Percentiles rank a stretch among this genome's conserved stretches.
phyloP scores from a whole-genome alignment of 345 rosid species.

The Brassica incana region DNA sequence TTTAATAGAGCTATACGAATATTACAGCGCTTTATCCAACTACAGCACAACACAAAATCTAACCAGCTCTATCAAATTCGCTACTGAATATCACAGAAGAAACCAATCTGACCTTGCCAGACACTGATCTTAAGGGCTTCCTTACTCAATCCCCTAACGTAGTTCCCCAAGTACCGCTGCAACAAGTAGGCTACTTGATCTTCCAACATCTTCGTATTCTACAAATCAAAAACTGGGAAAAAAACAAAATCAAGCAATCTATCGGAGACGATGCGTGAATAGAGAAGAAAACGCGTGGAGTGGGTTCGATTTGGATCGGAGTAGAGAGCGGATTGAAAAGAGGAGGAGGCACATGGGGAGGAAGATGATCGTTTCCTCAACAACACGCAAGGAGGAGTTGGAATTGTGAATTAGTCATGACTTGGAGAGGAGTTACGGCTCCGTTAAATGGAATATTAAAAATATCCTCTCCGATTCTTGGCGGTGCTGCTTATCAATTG shows the following conservation, averaged over 20 bases:
- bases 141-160: conserved; percentile 81
- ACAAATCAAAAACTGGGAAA: conserved; percentile 1
- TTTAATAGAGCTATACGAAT: conserved; percentile 1
- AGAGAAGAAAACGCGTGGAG: background rate
- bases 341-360: background rate
- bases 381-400: conserved; percentile 44
- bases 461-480: conserved; percentile 17
- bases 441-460: background rate
- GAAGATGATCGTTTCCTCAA: conserved; percentile 26
- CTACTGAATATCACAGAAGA: too few relatives aligned
- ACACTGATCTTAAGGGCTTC: conserved; percentile 98
- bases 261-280: conserved; percentile 3
- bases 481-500: conserved; percentile 14
- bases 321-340: conserved; percentile 16
- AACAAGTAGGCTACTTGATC: conserved; percentile 93
- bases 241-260: conserved; percentile 16
- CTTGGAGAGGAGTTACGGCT: conserved; percentile 32
- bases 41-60: background rate
- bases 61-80: conserved; percentile 3
- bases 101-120: conserved; percentile 66
- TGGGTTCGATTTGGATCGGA: conserved; percentile 23
- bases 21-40: background rate
- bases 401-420: conserved; percentile 31
- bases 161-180: conserved; percentile 87
- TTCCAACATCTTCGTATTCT: conserved; percentile 75